Base-by-base conservation (phyloP, 2,329 filamentous ascomycete species). In the Nannizzia gypsea region DNA sequence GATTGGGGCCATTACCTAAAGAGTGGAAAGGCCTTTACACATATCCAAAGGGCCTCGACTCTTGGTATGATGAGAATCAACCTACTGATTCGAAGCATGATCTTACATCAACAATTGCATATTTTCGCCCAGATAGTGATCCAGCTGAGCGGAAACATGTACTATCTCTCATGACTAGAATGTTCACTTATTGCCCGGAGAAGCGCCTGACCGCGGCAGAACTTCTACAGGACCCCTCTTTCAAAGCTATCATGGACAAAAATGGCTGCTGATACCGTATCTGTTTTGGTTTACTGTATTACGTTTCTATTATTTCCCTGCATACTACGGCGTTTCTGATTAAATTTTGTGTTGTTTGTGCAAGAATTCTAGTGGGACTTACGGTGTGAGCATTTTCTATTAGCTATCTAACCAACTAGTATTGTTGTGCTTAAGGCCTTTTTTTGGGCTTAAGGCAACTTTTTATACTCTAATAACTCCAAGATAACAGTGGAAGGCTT, bases 221-320 rank as follows among this genome's bases (percentile, higher is more conserved):
- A 42, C 67, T 71, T 66, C 56, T 70, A 59, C 62, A 57, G 24
- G 67, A 71, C 36, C 62, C 66, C 59, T 67, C 65, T 34, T 71
- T 68, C 54, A 68, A 63, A 59, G 65, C 66, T 61, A 60, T 70
- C 31, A 69, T 70, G 66, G 62, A 67, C 1, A 66, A 46, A 57
- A 67, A 71, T 61, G 64, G 63, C 31, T 65, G 65, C 62, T 69
- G 60, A 67, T 61, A 46, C 36, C 60, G n/a, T 60, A 56, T 62
- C n/a, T 55, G 11, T 26, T 17, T 44, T 2, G 13, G 20, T 50
- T 28, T 50, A 4, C 44, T 28, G 20, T 50, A 50, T 22, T 50
- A 17, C 17, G 42, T 42, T 60, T 48, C 31, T 34, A 1, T 58
- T 50, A n/a, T n/a, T n/a, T n/a, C 34, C 24, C 36, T 48, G 13